Base-by-base conservation (phyloP, 2,329 filamentous ascomycete species). In the Pestalotiopsis sp. region DNA sequence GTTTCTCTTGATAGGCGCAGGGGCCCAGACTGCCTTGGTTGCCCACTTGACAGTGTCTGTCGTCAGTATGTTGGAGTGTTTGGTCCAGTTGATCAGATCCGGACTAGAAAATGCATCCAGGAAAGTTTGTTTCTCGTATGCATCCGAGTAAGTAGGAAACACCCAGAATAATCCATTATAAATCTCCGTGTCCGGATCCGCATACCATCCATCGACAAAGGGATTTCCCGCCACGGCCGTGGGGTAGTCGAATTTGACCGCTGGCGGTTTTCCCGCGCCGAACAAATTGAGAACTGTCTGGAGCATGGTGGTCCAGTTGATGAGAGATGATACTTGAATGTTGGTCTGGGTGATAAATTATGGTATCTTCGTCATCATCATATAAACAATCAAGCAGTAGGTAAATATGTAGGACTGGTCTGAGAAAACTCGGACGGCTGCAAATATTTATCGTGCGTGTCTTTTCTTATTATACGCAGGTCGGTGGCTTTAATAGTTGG, bases 101-200 rank as follows among this genome's bases (percentile, higher is more conserved):
- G 78, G 76, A 13, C 83, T 85, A 2, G 84, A 86, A 75, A 86
- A 86, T 67, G 83, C 84, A 70, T 86, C 84, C 59, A 86, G 80
- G 72, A 83, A 85, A 0, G 82, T 85, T 74, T 87, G 84, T 41
- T 82, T 63, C 14, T 83, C 80, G 71, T 85, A 86, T 17, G 74
- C 71, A 25, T 77, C 76, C 2, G 84, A 86, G 4, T 80, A 78
- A 2, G 84, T 86, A 5, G 84, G 83, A 72, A 81, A 87, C 27
- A 86, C 80, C 83, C 83, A 86, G 75, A 83, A 85, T 52, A 79
- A 72, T 36, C 75, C 76, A 17, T 82, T 74, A 75, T 84, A 86
- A 74, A 83, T 81, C 65, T 80, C 83, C 31, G 78, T 82, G 73
- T 86, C 85, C 0, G 84, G 85, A 68, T 87, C 84, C 7, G 84